Evolutionary conservation across 73 alveolate species (phyloP).

Genomic region (Halteria grandinella): DNA sequence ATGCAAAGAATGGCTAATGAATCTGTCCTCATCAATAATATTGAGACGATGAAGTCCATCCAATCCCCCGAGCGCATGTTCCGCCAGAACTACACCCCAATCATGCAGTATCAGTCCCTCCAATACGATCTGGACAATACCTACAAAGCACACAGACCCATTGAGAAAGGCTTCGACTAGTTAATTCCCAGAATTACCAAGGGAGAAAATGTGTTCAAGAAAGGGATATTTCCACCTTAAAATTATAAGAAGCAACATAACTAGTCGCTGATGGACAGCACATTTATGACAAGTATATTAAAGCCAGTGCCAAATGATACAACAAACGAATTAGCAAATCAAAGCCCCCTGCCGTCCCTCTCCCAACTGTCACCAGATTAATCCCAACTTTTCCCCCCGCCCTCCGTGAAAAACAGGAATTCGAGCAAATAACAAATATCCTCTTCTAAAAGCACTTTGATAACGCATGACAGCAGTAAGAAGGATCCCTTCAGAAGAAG

Average conservation of each 20-base stretch:
- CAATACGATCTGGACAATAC: not conserved
- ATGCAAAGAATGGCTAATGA: not conserved
- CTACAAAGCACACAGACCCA: not conserved
- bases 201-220: not conserved
- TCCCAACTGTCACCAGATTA: no score
- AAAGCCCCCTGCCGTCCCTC: no score
- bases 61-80: not conserved
- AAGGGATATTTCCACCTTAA: not conserved
- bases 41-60: constrained; percentile 6
- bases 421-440: not conserved
- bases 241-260: no score
- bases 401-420: constrained; percentile 1
- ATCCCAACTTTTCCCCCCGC: no score
- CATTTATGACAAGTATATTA: no score
- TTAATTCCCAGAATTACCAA: not conserved
- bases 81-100: not conserved
- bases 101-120: not conserved
- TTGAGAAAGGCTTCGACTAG: not conserved
- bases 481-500: not conserved
- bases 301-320: no score
- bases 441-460: not conserved
- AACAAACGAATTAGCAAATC: no score
- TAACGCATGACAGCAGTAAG: not conserved
- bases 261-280: no score
- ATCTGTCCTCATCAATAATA: not conserved